phyloP scores from a whole-genome alignment of 2,329 filamentous ascomycete species.

The Neonectria punicea region DNA sequence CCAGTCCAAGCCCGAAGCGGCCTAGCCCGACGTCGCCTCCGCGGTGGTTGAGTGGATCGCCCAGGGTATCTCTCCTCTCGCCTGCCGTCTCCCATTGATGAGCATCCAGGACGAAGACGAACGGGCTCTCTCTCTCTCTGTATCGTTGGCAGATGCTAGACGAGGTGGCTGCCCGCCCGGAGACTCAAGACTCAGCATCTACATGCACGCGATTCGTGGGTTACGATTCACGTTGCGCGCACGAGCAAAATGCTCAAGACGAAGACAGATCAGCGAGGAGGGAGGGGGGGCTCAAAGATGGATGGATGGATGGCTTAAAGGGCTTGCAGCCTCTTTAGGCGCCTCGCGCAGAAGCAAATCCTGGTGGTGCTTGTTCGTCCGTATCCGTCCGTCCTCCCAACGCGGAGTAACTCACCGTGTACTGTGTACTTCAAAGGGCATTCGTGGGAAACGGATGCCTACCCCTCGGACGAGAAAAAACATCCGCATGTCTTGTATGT shows the following conservation, averaged over 20 bases:
- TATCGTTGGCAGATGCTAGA: slow-evolving; percentile 9
- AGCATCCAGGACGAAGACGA: slow-evolving; percentile 6
- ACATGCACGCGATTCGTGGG: slow-evolving; percentile 23
- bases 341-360: slow-evolving; percentile 20
- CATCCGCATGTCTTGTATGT: slow-evolving; percentile 14
- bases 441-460: neutral
- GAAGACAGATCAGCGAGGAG: neutral
- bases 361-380: slow-evolving; percentile 11
- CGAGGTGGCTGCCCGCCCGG: neutral
- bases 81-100: slow-evolving; percentile 19
- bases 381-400: neutral
- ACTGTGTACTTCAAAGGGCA: neutral
- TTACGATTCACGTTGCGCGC: neutral
- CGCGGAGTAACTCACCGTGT: neutral
- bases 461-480: neutral
- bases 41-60: slow-evolving; percentile 27
- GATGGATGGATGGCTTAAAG: slow-evolving; percentile 13
- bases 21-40: slow-evolving; percentile 29
- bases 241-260: neutral
- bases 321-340: slow-evolving; percentile 15
- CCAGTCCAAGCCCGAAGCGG: slow-evolving; percentile 30
- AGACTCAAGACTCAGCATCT: slow-evolving; percentile 16
- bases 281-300: neutral
- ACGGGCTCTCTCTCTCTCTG: slow-evolving; percentile 5
- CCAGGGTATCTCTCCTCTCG: slow-evolving; percentile 12